phyloP scores from a whole-genome alignment of 129 eudicot genomes.

The Flaveria ramosissima region DNA sequence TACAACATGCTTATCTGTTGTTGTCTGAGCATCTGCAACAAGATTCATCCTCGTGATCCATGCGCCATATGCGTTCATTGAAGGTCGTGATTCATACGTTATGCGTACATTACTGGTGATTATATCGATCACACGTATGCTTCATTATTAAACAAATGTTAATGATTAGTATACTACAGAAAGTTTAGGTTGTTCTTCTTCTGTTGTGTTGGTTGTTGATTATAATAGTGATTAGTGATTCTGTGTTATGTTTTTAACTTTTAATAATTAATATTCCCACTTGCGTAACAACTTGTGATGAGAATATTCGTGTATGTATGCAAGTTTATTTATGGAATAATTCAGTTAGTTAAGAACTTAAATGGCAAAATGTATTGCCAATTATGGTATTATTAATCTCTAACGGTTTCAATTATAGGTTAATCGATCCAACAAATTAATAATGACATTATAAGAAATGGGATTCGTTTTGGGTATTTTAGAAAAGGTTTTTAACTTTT shows the following conservation, averaged over 20 bases:
- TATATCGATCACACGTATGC: slow-evolving; percentile 27
- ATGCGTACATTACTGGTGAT: no score
- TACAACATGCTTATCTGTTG: slow-evolving; percentile 28
- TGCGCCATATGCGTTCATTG: background rate
- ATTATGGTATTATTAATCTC: no score
- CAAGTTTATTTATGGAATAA: background rate
- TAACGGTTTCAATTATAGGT: no score
- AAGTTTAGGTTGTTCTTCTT: slow-evolving; percentile 33
- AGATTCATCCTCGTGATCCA: slow-evolving; percentile 20
- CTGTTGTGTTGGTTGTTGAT: slow-evolving; percentile 35
- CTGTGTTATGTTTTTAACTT: background rate
- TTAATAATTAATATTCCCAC: background rate
- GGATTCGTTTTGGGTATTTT: no score
- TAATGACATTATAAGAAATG: no score
- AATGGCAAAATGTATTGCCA: background rate
- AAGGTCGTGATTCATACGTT: slow-evolving; percentile 22
- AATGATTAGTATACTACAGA: slow-evolving; percentile 36
- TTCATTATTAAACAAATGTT: slow-evolving; percentile 27
- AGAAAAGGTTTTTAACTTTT: no score
- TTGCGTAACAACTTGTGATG: slow-evolving; percentile 18
- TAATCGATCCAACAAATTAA: no score
- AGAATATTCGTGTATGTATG: background rate
- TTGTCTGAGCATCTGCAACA: slow-evolving; percentile 34
- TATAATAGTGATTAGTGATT: slow-evolving; percentile 18
- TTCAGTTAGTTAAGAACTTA: background rate